A percentile compares a stretch with the other conserved stretches of the same genome.
Conservation (phyloP, 2,329 filamentous ascomycete genomes). For the Ophiostoma perfectum region DNA sequence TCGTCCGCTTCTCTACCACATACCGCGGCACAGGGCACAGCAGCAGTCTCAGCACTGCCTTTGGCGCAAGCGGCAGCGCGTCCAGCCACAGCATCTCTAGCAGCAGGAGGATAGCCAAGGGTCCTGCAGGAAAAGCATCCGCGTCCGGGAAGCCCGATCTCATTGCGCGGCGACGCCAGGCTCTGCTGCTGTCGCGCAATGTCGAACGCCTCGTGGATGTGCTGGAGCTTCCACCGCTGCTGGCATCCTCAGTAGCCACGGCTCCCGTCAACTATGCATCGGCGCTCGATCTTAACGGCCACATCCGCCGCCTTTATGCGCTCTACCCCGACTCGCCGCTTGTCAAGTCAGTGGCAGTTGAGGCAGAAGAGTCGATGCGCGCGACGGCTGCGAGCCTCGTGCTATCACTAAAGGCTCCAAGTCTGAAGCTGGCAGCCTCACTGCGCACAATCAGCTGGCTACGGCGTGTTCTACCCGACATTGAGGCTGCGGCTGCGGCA, state of each 20-base stretch:
- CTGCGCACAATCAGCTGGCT: slow-evolving; percentile 91
- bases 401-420: slow-evolving; percentile 65
- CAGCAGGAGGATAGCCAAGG: neutral
- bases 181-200: slow-evolving; percentile 76
- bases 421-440: slow-evolving; percentile 80
- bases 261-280: slow-evolving; percentile 73
- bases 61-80: neutral
- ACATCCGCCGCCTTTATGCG: slow-evolving; percentile 78
- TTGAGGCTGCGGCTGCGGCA: slow-evolving; percentile 33
- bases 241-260: slow-evolving; percentile 70
- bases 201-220: slow-evolving; percentile 86
- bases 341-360: slow-evolving; percentile 63
- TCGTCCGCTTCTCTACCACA: slow-evolving; percentile 72
- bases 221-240: slow-evolving; percentile 78
- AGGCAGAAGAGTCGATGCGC: slow-evolving; percentile 83
- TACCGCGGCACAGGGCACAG: slow-evolving; percentile 56
- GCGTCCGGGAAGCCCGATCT: slow-evolving; percentile 32
- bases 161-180: slow-evolving; percentile 68
- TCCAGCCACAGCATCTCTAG: slow-evolving; percentile 48
- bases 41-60: slow-evolving; percentile 31
- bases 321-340: slow-evolving; percentile 76
- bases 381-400: slow-evolving; percentile 84
- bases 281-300: slow-evolving; percentile 85
- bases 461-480: slow-evolving; percentile 77
- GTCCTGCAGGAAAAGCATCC: neutral